Base-by-base conservation (phyloP, 2,329 filamentous ascomycete genomes). In the Cladophialophora carrionii region DNA sequence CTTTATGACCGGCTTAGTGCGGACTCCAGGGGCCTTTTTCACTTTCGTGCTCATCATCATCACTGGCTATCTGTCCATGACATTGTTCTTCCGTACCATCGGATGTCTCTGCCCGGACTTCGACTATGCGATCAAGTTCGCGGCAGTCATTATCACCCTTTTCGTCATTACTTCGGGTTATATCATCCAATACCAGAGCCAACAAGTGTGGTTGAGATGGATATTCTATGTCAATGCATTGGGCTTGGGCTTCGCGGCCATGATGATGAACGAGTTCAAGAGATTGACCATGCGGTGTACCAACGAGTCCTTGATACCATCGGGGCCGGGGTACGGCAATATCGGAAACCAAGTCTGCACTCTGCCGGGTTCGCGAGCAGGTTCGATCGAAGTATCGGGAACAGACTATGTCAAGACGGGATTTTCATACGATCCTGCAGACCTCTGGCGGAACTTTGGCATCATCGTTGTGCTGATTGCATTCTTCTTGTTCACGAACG, bases 241-340 rank as follows among this genome's bases (percentile, higher is more conserved):
- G 0, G 91, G 90, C 53, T 82, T 95, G 1, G 86, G 87, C 0
- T 96, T 96, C 74, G 85, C 88, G 10, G 81, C 87, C 1, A 77
- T 96, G 77, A 95, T 96, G 90, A 86, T 90, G 72, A 96, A 96
- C 72, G 92, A 96, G 73, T 96, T 96, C 72, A 82, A 83, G 41
- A 79, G 85, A 10, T 81, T 90, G 49, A 82, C 88, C 31, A 80
- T 96, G 74, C 87, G 84, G 0, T 96, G 92, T 73, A 85, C 85
- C 0, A 80, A 81, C 1, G 82, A 84, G 52, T 90, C 87, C 0
- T 79, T 96, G 4, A 82, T 96, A 22, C 92, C 92, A 0, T 84
- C 81, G 3, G 92, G 91, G 0, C 81, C 85, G 0, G 85, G 83
- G 0, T 96, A 96, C 71, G 81, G 78, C 64, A 83, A 93, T 66